Evolutionary conservation across 805 yeast species (phyloP).

Genomic region (Pichia ethanolica): DNA sequence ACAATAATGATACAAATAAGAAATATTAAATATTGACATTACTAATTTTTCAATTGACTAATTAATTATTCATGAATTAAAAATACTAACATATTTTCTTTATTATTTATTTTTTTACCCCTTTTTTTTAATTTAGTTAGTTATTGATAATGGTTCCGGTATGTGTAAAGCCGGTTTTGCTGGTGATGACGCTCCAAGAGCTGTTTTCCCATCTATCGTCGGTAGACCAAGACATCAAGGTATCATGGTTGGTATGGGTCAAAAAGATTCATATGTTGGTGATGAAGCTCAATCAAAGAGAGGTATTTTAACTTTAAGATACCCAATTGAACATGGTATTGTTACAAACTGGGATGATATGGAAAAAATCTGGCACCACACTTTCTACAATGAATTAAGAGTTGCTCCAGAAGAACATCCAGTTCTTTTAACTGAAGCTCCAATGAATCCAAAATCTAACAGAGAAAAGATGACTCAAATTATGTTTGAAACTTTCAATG

Average conservation of each 20-base stretch:
- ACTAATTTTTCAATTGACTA: no score
- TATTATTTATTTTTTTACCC: not conserved
- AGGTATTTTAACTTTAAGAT: slow-evolving; percentile 97
- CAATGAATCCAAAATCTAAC: slow-evolving; percentile 98
- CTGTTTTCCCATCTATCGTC: slow-evolving; percentile 99
- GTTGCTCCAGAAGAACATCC: slow-evolving; percentile 99
- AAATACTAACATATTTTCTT: slow-evolving; percentile 3
- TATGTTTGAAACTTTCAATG: slow-evolving; percentile 98
- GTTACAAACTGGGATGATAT: slow-evolving; percentile 99
- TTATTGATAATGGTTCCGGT: slow-evolving; percentile 99
- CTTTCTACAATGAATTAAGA: slow-evolving; percentile 99
- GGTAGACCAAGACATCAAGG: slow-evolving; percentile 99
- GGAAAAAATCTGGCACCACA: slow-evolving; percentile 99
- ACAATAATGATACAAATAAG: no score
- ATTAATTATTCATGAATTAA: not conserved
- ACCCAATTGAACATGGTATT: slow-evolving; percentile 99
- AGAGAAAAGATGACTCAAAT: slow-evolving; percentile 99
- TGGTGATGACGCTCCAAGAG: slow-evolving; percentile 99
- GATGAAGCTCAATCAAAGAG: slow-evolving; percentile 99
- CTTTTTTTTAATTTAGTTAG: slow-evolving; percentile 35
- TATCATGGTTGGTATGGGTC: slow-evolving; percentile 99
- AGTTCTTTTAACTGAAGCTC: slow-evolving; percentile 98
- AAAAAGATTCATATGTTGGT: slow-evolving; percentile 99
- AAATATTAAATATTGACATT: no score
- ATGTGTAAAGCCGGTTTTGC: slow-evolving; percentile 99